phyloP scores from a whole-genome alignment of 2,329 filamentous ascomycete species.

The Delphinella strobiligena region DNA sequence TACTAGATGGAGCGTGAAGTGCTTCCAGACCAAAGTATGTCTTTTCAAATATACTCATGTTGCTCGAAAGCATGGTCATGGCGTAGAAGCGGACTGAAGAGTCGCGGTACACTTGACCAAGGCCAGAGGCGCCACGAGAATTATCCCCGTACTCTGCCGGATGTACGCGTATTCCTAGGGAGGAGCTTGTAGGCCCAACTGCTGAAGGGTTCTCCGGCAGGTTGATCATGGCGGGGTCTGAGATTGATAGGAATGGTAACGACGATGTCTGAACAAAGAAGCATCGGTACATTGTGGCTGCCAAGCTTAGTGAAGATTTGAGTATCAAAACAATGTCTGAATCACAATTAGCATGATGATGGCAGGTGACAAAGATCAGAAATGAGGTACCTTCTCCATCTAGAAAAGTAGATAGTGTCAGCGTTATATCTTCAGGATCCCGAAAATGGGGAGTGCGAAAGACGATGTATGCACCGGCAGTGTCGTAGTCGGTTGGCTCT shows the following conservation, averaged over 20 bases:
- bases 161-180: constrained; percentile 2
- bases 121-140: constrained; percentile 2
- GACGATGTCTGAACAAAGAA: constrained; percentile 2
- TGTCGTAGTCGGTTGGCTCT: constrained; percentile 11
- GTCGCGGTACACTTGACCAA: constrained; percentile 5
- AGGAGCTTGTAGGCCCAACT: background rate
- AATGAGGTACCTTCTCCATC: constrained; percentile 21
- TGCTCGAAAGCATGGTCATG: constrained; percentile 7
- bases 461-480: constrained; percentile 24
- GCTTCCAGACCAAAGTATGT: constrained; percentile 4
- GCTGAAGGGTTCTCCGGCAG: constrained; percentile 9
- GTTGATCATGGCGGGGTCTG: constrained; percentile 18
- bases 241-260: constrained; percentile 11
- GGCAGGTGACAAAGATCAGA: too few species aligned
- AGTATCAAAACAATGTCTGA: constrained; percentile 20
- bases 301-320: constrained; percentile 20
- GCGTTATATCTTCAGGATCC: constrained; percentile 39
- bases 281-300: constrained; percentile 22
- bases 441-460: constrained; percentile 44
- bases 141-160: constrained; percentile 5
- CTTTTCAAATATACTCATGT: constrained; percentile 8
- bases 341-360: too few species aligned
- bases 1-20: too few species aligned
- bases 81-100: constrained; percentile 8
- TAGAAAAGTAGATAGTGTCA: constrained; percentile 24